Base-by-base conservation (phyloP, 2,329 filamentous ascomycete genomes). In the Alternaria sp. region DNA sequence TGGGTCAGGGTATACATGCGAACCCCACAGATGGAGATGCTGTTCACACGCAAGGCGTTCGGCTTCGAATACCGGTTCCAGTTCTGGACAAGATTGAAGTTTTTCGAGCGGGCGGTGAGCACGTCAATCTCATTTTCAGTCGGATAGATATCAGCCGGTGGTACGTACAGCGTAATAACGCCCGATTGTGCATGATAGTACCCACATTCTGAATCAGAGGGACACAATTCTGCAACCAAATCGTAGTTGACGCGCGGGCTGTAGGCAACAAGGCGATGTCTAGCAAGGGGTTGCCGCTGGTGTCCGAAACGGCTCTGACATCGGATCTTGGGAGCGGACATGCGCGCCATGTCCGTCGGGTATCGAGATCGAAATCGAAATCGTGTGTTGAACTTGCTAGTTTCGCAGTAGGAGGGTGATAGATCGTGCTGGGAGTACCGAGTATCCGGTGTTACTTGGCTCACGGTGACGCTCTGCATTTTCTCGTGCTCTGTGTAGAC, bases 121-220 rank as follows among this genome's bases (percentile, higher is more conserved):
- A n/a, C 23, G 45, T 18, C 58, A 47, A 43, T 56, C 55, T 56
- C 30, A 30, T 43, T 41, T 41, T n/a, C 14, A 51, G 44, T 46
- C 44, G 44, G 51, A 50, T 25, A 55, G 18, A 47, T 30, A 54
- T 49, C 60, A 62, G 43, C 60, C 55, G 30, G 47, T 59, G 60
- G 55, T 49, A 59, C 49, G 54, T 49, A 47, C 30, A 41, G 30
- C 46, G 45, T 14, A 21, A 49, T 45, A 57, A 12, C 28, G 18
- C 30, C 23, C 30, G 30, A 55, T 61, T 49, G 43, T 49, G 60
- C 60, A 59, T 59, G 55, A 54, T 44, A 3, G 54, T 58, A 45
- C 55, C 37, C 46, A 49, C 55, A 51, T 21, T 25, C 20, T 44
- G 23, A 55, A 59, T 43, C 45, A 49, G 46, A 62, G 15, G 44